Evolutionary conservation across 257 asterid species (phyloP), one percentile per base, ranked within the genome.

Genomic region (Fraxinus pennsylvanica): DNA sequence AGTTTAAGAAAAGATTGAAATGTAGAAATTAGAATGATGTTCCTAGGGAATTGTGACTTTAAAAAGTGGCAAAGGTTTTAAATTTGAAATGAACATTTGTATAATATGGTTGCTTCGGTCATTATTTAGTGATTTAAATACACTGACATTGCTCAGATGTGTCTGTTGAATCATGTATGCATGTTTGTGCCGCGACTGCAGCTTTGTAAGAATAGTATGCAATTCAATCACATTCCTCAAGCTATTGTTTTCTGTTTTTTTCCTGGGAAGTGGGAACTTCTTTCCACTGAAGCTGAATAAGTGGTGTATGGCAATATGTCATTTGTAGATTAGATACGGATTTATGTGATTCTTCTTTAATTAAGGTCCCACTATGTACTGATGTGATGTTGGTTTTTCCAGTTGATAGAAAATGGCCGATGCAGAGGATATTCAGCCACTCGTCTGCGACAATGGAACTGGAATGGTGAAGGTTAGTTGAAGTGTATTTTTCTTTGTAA

Each of bases 381-480:
- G 15, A 19, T 59, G n/a, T n/a, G 10, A n/a, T 21, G 12, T 59
- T 59, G 68, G 1, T 1, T 21, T 22, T 59, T 59, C 10, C 29
- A 21, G 68, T 59, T 21, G 30, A 59, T 59, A 39, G 52, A 71
- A 21, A 38, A 71, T 71, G 74, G 27, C 27, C 27, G 27, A 25
- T 25, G 27, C 27, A 25, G 27, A 25, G 27, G 27, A 25, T 25
- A 25, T 41, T 25, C 75, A 72, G 63, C 75, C 75, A 14, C 75
- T 72, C 41, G 75, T 72, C 9, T 72, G 75, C 10, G 75, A 72
- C 54, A 72, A 72, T 72, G 75, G 75, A 72, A 72, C 75, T 25
- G 75, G 75, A 72, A 72, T 72, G 75, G 75, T 72, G 22, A 72
- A 72, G 75, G 75, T 72, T n/a, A 2, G 36, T 22, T 54, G 17